Base-by-base conservation (phyloP, 2,329 filamentous ascomycete species). In the Penicillium sp. region DNA sequence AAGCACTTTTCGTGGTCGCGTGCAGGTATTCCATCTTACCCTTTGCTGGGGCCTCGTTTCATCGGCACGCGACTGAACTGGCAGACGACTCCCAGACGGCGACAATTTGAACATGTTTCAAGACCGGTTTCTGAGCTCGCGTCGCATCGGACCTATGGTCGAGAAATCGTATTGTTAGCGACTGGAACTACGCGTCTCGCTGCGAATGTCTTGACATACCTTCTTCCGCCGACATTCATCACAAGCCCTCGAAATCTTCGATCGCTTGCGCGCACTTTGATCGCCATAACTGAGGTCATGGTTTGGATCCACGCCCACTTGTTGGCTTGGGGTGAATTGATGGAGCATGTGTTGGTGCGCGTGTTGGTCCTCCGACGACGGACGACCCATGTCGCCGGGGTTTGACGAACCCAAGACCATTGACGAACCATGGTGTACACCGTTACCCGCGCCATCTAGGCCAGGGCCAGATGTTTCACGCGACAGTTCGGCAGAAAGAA, bases 201-300 rank as follows among this genome's bases (percentile, higher is more conserved):
- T 48, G 28, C 47, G 50, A 49, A 62, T 48, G 36, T 57, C 43
- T 29, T 50, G 52, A 55, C 61, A 48, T 70, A 82, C 80, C 78
- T 93, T 95, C 75, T 95, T 95, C 51, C 91, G 84, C 39, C 92
- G 83, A 69, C 91, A 96, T 69, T 95, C 91, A 68, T 96, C 91
- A 66, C 91, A 96, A 2, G 91, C 92, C 33, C 91, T 83, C 10
- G 91, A 95, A 5, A 94, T 91, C 72, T 96, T 96, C 5, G 88
- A 90, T 55, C 91, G 82, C 71, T 94, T 94, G 58, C 88, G 87
- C 13, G 87, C 83, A 10, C 86, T 85, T 54, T 80, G 81, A 59
- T 88, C 86, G 34, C 81, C 80, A 65, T 82, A 81, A 60, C 75
- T 77, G 60, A 83, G 56, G 47, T 79, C 72, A 49, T 78, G 74